Conservation (phyloP, 495 filamentous ascomycete genomes). For the Annulohypoxylon bovei region DNA sequence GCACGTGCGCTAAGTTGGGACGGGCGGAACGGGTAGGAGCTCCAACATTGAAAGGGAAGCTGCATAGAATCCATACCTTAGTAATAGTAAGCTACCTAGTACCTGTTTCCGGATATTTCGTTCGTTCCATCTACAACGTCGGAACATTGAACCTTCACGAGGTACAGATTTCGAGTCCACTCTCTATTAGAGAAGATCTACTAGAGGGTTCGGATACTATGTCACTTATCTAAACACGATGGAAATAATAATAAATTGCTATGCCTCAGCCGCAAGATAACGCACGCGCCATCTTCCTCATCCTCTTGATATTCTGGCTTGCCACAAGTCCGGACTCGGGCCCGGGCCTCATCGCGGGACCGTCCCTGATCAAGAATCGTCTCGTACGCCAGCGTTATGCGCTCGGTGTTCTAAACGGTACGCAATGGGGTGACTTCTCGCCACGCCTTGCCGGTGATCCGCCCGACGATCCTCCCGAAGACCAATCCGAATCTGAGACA, state of each 20-base stretch:
- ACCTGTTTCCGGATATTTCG: not conserved
- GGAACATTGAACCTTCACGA: conserved; percentile 3
- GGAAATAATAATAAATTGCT: conserved; percentile 38
- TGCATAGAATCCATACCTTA: not conserved
- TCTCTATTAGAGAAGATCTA: conserved; percentile 13
- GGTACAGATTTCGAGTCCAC: not conserved
- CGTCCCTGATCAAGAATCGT: conserved; percentile 51
- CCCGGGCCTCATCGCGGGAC: conserved; percentile 53
- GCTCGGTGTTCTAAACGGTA: conserved; percentile 73
- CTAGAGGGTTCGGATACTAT: conserved; percentile 21
- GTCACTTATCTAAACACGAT: conserved; percentile 41
- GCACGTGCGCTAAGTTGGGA: not conserved
- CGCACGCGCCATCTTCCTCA: conserved; percentile 50
- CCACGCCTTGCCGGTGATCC: conserved; percentile 50
- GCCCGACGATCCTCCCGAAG: conserved; percentile 41
- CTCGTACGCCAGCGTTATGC: conserved; percentile 63
- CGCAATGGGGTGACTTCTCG: conserved; percentile 78
- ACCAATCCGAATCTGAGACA: not conserved
- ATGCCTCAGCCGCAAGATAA: conserved; percentile 57
- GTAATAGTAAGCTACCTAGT: not conserved
- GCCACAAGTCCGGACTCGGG: conserved; percentile 52
- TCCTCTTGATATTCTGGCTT: conserved; percentile 57
- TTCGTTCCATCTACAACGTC: not conserved
- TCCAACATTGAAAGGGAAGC: not conserved
- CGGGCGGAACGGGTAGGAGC: not conserved